These are phyloP conservation scores for Sapria himalayana DNA, from an alignment of 345 rosid species.

Conservation along the genomic window DNA sequence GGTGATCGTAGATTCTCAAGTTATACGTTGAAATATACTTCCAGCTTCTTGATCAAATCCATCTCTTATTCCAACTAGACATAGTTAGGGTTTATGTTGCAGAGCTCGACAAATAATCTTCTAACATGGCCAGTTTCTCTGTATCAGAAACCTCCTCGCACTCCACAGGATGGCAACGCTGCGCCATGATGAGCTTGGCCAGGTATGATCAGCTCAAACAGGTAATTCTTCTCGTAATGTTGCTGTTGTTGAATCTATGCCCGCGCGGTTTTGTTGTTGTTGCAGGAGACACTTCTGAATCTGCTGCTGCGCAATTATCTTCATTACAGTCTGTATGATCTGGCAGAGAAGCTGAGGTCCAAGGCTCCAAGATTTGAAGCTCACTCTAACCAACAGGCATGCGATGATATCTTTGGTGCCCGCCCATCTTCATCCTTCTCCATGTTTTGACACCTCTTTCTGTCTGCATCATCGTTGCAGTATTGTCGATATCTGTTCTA, in stretches of 20 bases:
- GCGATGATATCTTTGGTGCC: background rate
- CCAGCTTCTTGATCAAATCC: no score
- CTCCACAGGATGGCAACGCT: slow-evolving; percentile 67
- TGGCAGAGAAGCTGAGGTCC: slow-evolving; percentile 76
- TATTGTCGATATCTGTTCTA: slow-evolving; percentile 75
- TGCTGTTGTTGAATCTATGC: no score
- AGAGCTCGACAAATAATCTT: background rate
- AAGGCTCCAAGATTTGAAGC: slow-evolving; percentile 88
- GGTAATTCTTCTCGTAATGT: no score
- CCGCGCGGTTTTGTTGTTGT: no score
- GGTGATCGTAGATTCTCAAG: no score
- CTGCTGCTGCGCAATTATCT: slow-evolving; percentile 65
- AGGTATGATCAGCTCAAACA: slow-evolving; percentile 24
- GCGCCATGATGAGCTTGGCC: slow-evolving; percentile 80
- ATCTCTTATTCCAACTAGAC: no score
- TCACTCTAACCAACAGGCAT: slow-evolving; percentile 80
- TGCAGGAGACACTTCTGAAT: slow-evolving; percentile 84
- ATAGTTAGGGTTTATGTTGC: no score
- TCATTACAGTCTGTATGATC: slow-evolving; percentile 70
- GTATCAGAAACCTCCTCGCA: slow-evolving; percentile 46
- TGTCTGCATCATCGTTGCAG: slow-evolving; percentile 19
- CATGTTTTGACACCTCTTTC: background rate
- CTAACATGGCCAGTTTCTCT: slow-evolving; percentile 7
- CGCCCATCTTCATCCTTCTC: slow-evolving; percentile 1
- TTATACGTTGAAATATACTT: no score